Base-by-base conservation (phyloP, 176 grass and related monocot species). In the Zoysia pacifica region DNA sequence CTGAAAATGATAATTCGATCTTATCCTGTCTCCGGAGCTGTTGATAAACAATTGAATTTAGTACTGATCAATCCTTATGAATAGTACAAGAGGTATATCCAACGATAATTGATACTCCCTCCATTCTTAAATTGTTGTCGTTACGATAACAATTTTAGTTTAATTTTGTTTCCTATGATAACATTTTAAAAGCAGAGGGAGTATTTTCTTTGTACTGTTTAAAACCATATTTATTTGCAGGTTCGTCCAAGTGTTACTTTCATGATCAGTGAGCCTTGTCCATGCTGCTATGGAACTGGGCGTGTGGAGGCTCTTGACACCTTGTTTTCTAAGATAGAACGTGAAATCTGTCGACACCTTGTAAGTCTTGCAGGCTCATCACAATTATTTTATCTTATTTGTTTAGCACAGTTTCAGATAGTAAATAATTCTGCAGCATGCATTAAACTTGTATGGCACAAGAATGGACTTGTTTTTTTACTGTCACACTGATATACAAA, bases 171-270 rank as follows among this genome's bases (percentile, higher is more conserved):
- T 28, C 28, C 28, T 28, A 28, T 28, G 28, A 28, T 28, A 28
- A 28, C 28, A 28, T 28, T 28, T 28, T 28, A 28, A 28, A 28
- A 28, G 28, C 28, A 28, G 28, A 28, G 28, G 28, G 28, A 28
- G 28, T 28, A 48, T 44, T 74, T 69, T 76, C 10, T 10, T 44
- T 6, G 18, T 76, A 63, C 56, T 73, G 42, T 93, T 65, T 72
- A 54, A 60, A 73, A 37, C 15, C 37, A 3, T 83, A 56, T 11
- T 79, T 69, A 48, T 82, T 75, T 92, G 38, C 82, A 97, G 95
- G 95, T 97, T 88, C 81, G 95, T 40, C 95, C 95, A 37, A 97
- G 95, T 83, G 92, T 97, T 59, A 88, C 91, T 66, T 97, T 97
- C 75, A 94, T 94, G 95, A 97, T 97, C 62, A 97, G 92, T 52